Conservation (phyloP, 2,329 filamentous ascomycete genomes). For the Aspergillus quadrilineatus region DNA sequence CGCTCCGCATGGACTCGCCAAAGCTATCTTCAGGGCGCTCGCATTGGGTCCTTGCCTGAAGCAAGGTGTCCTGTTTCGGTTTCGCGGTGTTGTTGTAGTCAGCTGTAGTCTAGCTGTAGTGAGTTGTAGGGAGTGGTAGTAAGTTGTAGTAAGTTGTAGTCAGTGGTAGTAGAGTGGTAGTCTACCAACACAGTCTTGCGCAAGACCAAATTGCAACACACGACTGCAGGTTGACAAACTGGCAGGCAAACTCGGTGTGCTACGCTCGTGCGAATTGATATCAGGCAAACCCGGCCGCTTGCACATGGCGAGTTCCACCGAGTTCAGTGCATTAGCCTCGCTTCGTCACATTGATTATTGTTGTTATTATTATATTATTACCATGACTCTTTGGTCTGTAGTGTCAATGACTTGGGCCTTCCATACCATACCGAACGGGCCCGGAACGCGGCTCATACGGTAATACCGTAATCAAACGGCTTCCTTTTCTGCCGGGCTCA, state of each 20-base stretch:
- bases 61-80: background rate
- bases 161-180: too few relatives aligned
- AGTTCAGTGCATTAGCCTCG: slow-evolving; percentile 15
- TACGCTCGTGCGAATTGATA: background rate
- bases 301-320: slow-evolving; percentile 9
- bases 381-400: background rate
- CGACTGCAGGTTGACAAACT: background rate
- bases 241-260: background rate
- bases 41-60: slow-evolving; percentile 10
- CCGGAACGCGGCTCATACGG: background rate
- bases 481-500: slow-evolving; percentile 12
- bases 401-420: slow-evolving; percentile 5
- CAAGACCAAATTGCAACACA: background rate
- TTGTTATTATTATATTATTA: background rate
- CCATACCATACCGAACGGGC: slow-evolving; percentile 15
- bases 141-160: too few relatives aligned
- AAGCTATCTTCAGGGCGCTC: background rate
- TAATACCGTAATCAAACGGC: slow-evolving; percentile 12
- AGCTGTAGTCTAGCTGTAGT: too few relatives aligned
- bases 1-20: background rate
- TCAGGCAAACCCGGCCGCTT: slow-evolving; percentile 6
- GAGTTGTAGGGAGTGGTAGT: too few relatives aligned
- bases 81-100: too few relatives aligned
- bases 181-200: background rate
- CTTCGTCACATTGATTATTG: slow-evolving; percentile 11